Conservation (phyloP, 148 eudicot genomes). For the Amaranthus hypochondriacus region DNA sequence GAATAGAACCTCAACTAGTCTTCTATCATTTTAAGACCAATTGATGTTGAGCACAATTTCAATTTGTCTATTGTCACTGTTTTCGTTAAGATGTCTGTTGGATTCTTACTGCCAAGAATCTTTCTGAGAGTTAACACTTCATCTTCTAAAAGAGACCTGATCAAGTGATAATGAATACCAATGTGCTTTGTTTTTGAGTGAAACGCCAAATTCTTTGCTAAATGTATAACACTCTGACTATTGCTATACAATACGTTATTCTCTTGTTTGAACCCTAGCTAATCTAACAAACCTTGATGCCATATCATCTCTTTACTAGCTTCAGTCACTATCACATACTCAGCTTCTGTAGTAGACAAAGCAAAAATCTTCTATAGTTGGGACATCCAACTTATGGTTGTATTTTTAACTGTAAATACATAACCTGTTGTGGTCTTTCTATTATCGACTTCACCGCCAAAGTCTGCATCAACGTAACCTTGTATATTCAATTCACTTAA, state of each 20-base stretch:
- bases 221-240: conserved; percentile 21
- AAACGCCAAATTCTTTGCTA: conserved; percentile 11
- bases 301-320: conserved; percentile 18
- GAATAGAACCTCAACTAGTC: neutral
- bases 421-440: neutral
- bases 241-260: conserved; percentile 11
- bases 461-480: conserved; percentile 9
- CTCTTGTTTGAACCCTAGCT: conserved; percentile 9
- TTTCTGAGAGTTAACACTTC: neutral
- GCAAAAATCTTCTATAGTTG: conserved; percentile 11
- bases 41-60: neutral
- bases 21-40: neutral
- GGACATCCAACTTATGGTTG: neutral
- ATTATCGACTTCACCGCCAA: neutral
- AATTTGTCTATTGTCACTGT: conserved; percentile 1
- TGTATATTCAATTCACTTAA: neutral
- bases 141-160: neutral
- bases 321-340: conserved; percentile 8
- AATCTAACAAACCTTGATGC: conserved; percentile 8
- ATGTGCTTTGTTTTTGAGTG: conserved; percentile 22
- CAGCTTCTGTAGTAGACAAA: conserved; percentile 20
- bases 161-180: neutral
- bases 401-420: conserved; percentile 3
- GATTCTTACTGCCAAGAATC: neutral
- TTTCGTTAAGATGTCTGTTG: conserved; percentile 6